Base-by-base conservation (phyloP, 2,329 filamentous ascomycete species). In the Dichotomopilus funicola region DNA sequence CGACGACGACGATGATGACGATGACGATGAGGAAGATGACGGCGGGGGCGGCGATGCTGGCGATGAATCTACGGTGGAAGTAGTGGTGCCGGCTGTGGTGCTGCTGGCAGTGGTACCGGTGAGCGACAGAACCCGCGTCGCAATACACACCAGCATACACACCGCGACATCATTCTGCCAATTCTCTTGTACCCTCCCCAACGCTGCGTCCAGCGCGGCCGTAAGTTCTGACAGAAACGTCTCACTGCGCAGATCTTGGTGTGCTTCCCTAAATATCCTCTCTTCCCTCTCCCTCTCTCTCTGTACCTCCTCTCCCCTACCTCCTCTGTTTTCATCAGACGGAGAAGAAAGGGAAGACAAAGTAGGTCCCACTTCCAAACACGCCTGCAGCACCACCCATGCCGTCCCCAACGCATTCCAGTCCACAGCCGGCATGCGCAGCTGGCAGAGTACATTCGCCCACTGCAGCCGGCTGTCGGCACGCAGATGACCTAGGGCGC, bases 401-500 rank as follows among this genome's bases (percentile, higher is more conserved):
- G 67, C 67, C 0, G 78, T 77, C 43, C 81, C 77, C 0, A 68
- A 56, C 43, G 77, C 76, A 9, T 75, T 77, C 38, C 82, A 76
- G 45, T 81, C 75, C 0, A 86, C 51, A 1, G 69, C 69, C 0
- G 77, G 74, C 1, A 70, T 67, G 0, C 68, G 65, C 3, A 86
- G 65, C 61, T 84, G 76, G 0, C 71, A 62, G 0, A 82, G 63
- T 3, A 86, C 75, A 52, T 83, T 85, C 7, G 71, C 62, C 77
- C 81, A 86, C 50, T 81, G 78, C 7, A 83, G 66, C 1, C 66
- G 62, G 13, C 71, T 56, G 0, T 81, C 81, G 1, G 76, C 63
- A 0, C 77, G 72, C 2, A 86, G 59, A 0, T 73, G 63, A 0
- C 72, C 70, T n/a, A 85, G 73, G 0, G 74, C 70, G 50, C 79